Base-by-base conservation (phyloP, 345 rosid species). In the Citrus sinensis region DNA sequence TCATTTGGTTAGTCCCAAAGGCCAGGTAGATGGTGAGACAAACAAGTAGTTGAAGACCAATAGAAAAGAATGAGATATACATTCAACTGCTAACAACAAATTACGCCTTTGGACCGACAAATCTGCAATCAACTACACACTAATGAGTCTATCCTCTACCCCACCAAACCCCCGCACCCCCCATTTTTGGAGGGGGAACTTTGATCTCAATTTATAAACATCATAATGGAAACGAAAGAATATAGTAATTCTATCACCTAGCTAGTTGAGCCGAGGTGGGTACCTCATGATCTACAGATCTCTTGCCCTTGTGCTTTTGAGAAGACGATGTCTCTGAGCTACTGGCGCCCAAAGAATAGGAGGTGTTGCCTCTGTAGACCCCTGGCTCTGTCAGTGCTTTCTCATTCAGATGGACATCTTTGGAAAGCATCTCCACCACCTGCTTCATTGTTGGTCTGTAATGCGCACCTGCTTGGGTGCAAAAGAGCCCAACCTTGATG, bases 381-480 rank as follows among this genome's bases (percentile, higher is more conserved):
- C 90, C 98, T 6, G 98, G 98, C 76, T 88, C 86, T 0, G 92
- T 88, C 55, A 93, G 86, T 39, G 84, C 79, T 80, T 77, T 81
- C 14, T 93, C 95, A 24, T 96, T 92, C 42, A 96, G 92, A 78
- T 75, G 80, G 59, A 93, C 91, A 27, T 88, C 83, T 83, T 82
- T 92, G 68, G 92, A 85, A 49, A 96, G 92, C 99, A 96, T 96
- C 78, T 92, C 88, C 81, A 96, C 83, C 34, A 92, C 97, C 83
- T 93, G 99, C 75, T 84, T 89, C 97, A 93, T 91, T 64, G 86
- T 84, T 3, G 98, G 98, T 80, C 99, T 91, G 77, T 88, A 90
- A 16, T 81, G 82, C 5, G 94, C 83, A 13, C 84, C 81, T 29
- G 90, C 94, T 82, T 96, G 99, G 39, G 93, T 92, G 80, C 99